These are phyloP conservation scores for Zarea fungicola DNA, from an alignment of 2,329 filamentous ascomycete genomes.

Conservation along the genomic window DNA sequence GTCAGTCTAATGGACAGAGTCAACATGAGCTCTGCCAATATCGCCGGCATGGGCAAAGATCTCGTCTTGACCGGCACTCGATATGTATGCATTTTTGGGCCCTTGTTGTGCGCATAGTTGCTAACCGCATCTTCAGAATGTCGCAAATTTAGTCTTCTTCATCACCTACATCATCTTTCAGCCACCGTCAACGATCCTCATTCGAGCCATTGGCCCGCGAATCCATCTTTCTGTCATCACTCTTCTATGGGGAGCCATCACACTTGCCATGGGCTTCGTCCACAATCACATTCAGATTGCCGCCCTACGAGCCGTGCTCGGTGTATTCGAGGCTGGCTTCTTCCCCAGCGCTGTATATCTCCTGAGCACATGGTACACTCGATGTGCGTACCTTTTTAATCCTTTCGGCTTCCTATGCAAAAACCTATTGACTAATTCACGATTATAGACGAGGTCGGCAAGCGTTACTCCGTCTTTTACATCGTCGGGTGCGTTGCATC, in stretches of 20 bases:
- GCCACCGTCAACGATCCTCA: constrained; percentile 62
- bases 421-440: too few relatives aligned
- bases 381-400: constrained; percentile 50
- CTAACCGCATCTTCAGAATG: too few relatives aligned
- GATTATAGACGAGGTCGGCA: constrained; percentile 57
- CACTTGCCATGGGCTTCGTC: constrained; percentile 63
- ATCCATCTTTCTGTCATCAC: constrained; percentile 50
- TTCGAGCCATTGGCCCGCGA: constrained; percentile 61
- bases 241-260: constrained; percentile 53
- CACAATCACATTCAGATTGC: constrained; percentile 46
- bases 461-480: constrained; percentile 65
- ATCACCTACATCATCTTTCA: constrained; percentile 68
- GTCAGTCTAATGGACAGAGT: constrained; percentile 74
- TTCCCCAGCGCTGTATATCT: constrained; percentile 67
- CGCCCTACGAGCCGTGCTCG: constrained; percentile 53
- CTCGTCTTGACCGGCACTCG: constrained; percentile 40
- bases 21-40: constrained; percentile 66
- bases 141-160: constrained; percentile 70
- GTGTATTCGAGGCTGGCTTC: constrained; percentile 64
- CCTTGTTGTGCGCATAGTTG: too few relatives aligned
- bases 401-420: neutral
- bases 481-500: constrained; percentile 62
- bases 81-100: too few relatives aligned
- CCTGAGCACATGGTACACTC: constrained; percentile 68
- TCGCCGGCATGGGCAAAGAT: constrained; percentile 58